phyloP scores from a whole-genome alignment of 805 yeast genomes.

The Cyberlindnera sargentensis region DNA sequence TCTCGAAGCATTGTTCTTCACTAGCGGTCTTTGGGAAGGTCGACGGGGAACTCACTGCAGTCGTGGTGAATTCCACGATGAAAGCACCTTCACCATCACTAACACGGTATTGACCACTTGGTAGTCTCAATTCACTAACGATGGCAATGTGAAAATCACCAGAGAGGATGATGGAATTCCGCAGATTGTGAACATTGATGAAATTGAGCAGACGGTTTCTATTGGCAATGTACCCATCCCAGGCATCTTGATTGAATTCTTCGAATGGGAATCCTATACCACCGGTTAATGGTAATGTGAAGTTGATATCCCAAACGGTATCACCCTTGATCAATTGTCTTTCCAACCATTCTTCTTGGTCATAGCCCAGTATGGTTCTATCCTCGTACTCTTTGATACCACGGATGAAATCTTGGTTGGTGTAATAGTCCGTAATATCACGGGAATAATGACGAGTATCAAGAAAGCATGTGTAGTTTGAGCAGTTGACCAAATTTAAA shows the following conservation, averaged over 20 bases:
- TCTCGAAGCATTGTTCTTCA: too few relatives aligned
- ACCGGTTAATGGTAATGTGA: slow-evolving; percentile 9
- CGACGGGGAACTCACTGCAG: slow-evolving; percentile 21
- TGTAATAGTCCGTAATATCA: slow-evolving; percentile 20
- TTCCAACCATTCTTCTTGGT: slow-evolving; percentile 22
- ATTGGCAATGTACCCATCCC: slow-evolving; percentile 23
- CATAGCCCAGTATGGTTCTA: slow-evolving; percentile 22
- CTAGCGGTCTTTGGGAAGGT: slow-evolving; percentile 11
- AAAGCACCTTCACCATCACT: slow-evolving; percentile 20
- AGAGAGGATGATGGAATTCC: slow-evolving; percentile 16
- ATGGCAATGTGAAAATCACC: slow-evolving; percentile 24
- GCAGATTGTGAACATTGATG: slow-evolving; percentile 8
- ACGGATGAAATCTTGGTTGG: slow-evolving; percentile 14
- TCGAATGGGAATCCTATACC: slow-evolving; percentile 16
- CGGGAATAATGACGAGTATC: slow-evolving; percentile 23
- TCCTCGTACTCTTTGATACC: slow-evolving; percentile 15
- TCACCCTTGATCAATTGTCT: slow-evolving; percentile 11
- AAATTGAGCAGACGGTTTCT: slow-evolving; percentile 16
- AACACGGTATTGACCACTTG: slow-evolving; percentile 10
- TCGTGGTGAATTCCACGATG: slow-evolving; percentile 20
- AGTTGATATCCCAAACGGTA: slow-evolving; percentile 13
- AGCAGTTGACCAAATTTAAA: slow-evolving; percentile 17
- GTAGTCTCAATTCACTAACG: slow-evolving; percentile 15
- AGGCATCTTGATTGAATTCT: slow-evolving; percentile 19
- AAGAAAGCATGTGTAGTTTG: slow-evolving; percentile 18